Evolutionary conservation across 495 filamentous ascomycete species (phyloP).

Genomic region (Friedmanniomyces simplex): DNA sequence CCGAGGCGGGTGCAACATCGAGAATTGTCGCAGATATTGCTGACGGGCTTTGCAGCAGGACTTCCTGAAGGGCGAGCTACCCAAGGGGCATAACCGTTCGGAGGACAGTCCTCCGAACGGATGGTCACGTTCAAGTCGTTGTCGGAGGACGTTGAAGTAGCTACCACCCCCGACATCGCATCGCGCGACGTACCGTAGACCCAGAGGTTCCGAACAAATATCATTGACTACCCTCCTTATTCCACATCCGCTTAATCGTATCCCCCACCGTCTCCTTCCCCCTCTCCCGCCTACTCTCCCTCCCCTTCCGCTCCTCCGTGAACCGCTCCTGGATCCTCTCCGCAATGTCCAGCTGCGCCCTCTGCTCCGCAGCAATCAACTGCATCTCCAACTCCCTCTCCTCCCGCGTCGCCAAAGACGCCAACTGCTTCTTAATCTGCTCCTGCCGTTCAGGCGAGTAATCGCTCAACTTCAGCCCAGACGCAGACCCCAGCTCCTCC

Average conservation of each 20-base stretch:
- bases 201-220: too few species aligned
- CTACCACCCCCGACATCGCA: too few species aligned
- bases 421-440: constrained; percentile 25
- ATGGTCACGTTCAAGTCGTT: too few species aligned
- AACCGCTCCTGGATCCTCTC: constrained; percentile 22
- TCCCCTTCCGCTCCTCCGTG: constrained; percentile 24
- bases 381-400: constrained; percentile 28
- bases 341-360: constrained; percentile 19
- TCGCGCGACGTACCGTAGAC: too few species aligned
- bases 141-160: too few species aligned
- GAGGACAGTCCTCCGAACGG: too few species aligned
- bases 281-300: constrained; percentile 26
- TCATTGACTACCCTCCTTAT: neutral
- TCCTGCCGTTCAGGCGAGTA: constrained; percentile 17
- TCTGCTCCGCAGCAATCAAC: constrained; percentile 27
- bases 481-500: constrained; percentile 5
- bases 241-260: constrained; percentile 29
- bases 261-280: constrained; percentile 31
- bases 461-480: constrained; percentile 11
- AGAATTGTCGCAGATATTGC: too few species aligned
- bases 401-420: constrained; percentile 16
- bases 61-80: too few species aligned
- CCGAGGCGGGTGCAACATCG: too few species aligned
- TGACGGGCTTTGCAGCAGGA: too few species aligned
- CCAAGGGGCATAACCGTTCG: too few species aligned